These are phyloP conservation scores for Populus trichocarpa DNA, from an alignment of 441 rosid genomes.

Conservation along the genomic window DNA sequence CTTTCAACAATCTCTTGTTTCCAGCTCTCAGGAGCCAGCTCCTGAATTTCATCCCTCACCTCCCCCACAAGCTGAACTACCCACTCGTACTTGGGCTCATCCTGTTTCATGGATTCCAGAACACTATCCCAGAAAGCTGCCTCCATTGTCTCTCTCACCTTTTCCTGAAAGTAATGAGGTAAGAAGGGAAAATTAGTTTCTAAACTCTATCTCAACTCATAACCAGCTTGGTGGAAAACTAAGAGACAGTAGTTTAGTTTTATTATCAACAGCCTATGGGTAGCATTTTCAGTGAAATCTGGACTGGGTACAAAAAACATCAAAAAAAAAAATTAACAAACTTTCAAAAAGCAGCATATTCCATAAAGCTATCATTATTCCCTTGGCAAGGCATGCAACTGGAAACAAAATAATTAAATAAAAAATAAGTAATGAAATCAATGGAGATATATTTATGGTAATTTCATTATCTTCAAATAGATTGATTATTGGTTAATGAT, in stretches of 20 bases:
- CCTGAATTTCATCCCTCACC: conserved; percentile 81
- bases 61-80: conserved; percentile 77
- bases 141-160: conserved; percentile 75
- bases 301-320: background rate
- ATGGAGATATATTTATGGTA: background rate
- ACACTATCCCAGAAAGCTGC: conserved; percentile 84
- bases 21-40: conserved; percentile 87
- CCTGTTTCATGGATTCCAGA: conserved; percentile 60
- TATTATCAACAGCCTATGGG: too few relatives aligned
- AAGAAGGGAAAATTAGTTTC: too few relatives aligned
- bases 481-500: background rate
- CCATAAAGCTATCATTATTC: background rate
- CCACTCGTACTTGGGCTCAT: conserved; percentile 55
- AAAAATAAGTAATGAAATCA: too few relatives aligned
- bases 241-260: too few relatives aligned
- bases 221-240: background rate
- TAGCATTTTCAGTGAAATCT: background rate
- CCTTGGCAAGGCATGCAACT: background rate
- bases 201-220: background rate
- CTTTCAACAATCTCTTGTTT: conserved; percentile 64
- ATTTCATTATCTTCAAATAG: background rate
- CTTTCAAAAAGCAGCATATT: conserved; percentile 21
- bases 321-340: conserved; percentile 32
- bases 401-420: background rate
- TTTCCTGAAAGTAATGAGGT: conserved; percentile 36